Evolutionary conservation across 176 grass and related monocot genomes (phyloP).

Genomic region (Rhynchospora tenuis): DNA sequence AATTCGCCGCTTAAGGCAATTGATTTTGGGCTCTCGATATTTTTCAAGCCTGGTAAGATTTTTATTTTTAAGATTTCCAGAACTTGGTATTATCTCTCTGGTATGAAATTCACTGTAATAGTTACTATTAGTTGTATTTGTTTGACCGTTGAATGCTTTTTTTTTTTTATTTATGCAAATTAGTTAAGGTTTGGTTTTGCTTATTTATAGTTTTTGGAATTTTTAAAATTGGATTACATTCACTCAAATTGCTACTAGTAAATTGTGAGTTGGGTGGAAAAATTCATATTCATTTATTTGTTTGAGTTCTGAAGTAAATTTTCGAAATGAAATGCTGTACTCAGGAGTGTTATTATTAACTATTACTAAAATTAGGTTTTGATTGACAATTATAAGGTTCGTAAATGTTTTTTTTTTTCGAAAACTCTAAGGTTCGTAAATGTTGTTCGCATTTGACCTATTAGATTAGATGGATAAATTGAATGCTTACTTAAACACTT

Average conservation of each 20-base stretch:
- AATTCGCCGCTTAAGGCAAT: slow-evolving; percentile 96
- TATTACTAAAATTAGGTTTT: slow-evolving; percentile 9
- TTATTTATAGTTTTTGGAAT: slow-evolving; percentile 2
- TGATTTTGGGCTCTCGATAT: slow-evolving; percentile 95
- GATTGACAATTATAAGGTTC: neutral
- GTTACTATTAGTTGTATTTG: neutral
- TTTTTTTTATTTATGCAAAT: neutral
- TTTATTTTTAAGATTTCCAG: neutral
- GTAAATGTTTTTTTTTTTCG: too few species aligned
- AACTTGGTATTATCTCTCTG: neutral
- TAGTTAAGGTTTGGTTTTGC: neutral
- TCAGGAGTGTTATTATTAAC: neutral
- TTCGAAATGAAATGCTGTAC: neutral
- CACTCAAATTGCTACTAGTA: neutral
- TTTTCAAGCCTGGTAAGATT: slow-evolving; percentile 89
- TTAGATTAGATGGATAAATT: neutral
- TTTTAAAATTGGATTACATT: neutral
- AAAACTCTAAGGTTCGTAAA: neutral
- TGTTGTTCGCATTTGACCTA: neutral
- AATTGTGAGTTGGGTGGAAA: neutral
- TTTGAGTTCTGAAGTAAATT: neutral
- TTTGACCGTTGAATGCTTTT: neutral
- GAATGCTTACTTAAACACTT: neutral
- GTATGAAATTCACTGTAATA: neutral
- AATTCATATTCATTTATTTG: neutral